Evolutionary conservation across 164 flowering plant species (phyloP), one percentile per base, ranked within the genome.

Genomic region (Vitis riparia): DNA sequence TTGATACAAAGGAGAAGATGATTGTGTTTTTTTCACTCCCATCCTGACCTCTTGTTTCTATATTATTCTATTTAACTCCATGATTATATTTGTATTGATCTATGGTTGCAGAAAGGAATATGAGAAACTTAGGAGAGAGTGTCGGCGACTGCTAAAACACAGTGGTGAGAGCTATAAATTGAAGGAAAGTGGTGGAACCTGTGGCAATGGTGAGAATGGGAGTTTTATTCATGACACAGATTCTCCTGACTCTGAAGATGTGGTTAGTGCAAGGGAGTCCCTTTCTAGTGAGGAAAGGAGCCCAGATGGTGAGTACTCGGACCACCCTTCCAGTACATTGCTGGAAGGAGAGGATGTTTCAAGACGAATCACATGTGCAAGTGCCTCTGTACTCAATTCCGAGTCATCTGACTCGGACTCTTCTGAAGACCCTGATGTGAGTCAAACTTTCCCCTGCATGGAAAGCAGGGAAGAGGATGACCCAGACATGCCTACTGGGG

Each of bases 191-290:
- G 73, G 71, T 53, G 78, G 53, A 74, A 70, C 73, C 65, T 73
- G 71, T 67, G 47, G 62, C 66, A 59, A 60, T 67, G 81, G 69
- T 8, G 72, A 72, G 14, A 61, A 66, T 15, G 73, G 64, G 50
- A 53, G 58, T 70, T 53, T 64, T 19, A 48, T 64, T 61, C 80
- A 79, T 59, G 89, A 77, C 19, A 58, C 49, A 2, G 79, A 74
- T 62, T 80, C 81, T 73, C 79, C 83, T 9, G 76, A 75, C 62
- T 90, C 91, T 30, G 97, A 91, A 69, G 97, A 91, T 68, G 91
- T 81, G 48, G 92, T 87, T 69, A 92, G 99, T 82, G 96, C 91
- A 4, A 78, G 91, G 77, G 94, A 87, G 62, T 91, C 97, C 60
- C 92, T 94, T 70, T 90, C 97, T 51, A 84, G 89, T 65, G 94